Percentiles rank a stretch among this genome's conserved stretches.
phyloP scores from a whole-genome alignment of 2,329 filamentous ascomycete species.

The Alternaria solani region DNA sequence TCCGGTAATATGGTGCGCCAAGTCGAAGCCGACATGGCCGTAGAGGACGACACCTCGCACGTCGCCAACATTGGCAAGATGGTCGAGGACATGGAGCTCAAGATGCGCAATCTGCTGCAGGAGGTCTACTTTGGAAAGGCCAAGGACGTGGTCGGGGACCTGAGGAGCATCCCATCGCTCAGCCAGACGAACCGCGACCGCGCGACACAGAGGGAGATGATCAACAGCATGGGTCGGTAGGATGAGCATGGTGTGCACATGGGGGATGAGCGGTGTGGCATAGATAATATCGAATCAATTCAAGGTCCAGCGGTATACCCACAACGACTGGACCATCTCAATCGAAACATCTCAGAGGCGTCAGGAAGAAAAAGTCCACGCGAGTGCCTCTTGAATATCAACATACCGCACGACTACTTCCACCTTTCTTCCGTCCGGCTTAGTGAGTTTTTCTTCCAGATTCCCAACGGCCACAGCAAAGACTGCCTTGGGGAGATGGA shows the following conservation, averaged over 20 bases:
- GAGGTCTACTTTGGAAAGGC: constrained; percentile 99
- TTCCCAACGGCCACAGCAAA: not conserved
- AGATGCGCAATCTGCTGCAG: constrained; percentile 97
- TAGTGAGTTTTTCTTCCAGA: not conserved
- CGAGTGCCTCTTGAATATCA: not conserved
- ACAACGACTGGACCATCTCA: not conserved
- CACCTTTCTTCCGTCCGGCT: not conserved
- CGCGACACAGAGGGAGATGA: constrained; percentile 88
- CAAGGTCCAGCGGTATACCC: constrained; percentile 4
- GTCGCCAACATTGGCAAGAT: constrained; percentile 91
- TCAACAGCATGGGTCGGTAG: constrained; percentile 62
- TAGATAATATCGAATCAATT: constrained; percentile 15
- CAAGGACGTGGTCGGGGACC: constrained; percentile 95
- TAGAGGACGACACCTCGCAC: constrained; percentile 90
- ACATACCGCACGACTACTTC: not conserved
- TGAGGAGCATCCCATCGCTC: constrained; percentile 84
- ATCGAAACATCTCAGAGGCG: not conserved
- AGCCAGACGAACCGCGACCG: constrained; percentile 85
- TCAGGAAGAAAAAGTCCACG: not conserved
- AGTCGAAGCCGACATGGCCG: constrained; percentile 87
- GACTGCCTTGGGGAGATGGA: no score
- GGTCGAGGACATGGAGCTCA: constrained; percentile 99
- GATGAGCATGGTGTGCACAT: not conserved
- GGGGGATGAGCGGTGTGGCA: not conserved
- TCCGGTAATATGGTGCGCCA: constrained; percentile 98